Base-by-base conservation (phyloP, 2,329 filamentous ascomycete species). In the Aspergillus ustus region DNA sequence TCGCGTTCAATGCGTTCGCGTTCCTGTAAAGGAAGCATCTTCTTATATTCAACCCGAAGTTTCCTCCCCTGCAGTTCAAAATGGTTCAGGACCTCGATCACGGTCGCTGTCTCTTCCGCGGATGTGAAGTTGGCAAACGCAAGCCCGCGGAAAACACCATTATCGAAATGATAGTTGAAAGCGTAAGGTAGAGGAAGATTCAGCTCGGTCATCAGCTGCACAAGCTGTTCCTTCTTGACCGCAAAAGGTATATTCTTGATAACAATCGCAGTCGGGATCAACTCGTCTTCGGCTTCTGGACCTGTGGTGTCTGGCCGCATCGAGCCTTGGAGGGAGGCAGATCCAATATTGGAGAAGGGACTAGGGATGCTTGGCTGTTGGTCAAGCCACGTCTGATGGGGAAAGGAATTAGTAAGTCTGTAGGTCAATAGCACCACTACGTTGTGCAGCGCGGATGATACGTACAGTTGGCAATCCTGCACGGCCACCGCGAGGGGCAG, bases 161-260 rank as follows among this genome's bases (percentile, higher is more conserved):
- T 96, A 75, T 99, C 95, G 74, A 99, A 99, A 78, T 99, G 95
- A 73, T 99, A 98, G 83, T 99, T 99, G 84, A 99, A 99, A 13
- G 95, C 95, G 74, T 99, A 99, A 0, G 95, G 95, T 68, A 98
- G 87, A 1, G 95, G 95, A 44, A 99, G 85, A 68, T 92, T 91
- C 85, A 98, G 87, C 20, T 97, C 92, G 8, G 93, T 91, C 95
- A 99, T 99, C 69, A 97, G 85, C 65, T 89, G 88, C 37, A 96
- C 92, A 44, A 99, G 84, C 71, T 94, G 92, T 79, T 99, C 95
- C 80, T 98, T 98, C 78, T 97, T 93, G 60, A 98, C 93, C 29
- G 96, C 95, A 76, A 99, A 99, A 0, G 96, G 95, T 43, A 99
- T 99, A 75, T 99, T 99, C 82, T 99, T 99, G 80, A 99, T 98